phyloP scores from a whole-genome alignment of 352 stramenopile genomes.

The Globisporangium polare region DNA sequence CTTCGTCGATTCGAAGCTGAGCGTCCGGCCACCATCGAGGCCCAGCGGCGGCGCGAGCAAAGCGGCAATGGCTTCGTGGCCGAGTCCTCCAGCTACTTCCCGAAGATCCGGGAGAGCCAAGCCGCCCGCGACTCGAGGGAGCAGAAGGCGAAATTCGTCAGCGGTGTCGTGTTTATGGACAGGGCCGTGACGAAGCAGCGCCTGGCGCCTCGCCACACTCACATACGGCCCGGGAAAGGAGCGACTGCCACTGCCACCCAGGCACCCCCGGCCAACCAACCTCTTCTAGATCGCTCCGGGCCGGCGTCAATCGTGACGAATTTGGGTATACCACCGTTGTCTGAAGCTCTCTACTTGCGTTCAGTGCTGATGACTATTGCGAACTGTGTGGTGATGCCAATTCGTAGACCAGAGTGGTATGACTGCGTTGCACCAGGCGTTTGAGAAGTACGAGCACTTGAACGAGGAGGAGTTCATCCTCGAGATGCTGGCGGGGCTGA shows the following conservation, averaged over 20 bases:
- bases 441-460: constrained; percentile 27
- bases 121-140: constrained; percentile 39
- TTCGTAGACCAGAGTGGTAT: constrained; percentile 37
- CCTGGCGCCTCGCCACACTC: constrained; percentile 2
- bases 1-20: constrained; percentile 24
- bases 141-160: constrained; percentile 25
- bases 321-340: constrained; percentile 3
- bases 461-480: constrained; percentile 42
- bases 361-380: neutral
- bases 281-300: neutral
- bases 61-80: constrained; percentile 26
- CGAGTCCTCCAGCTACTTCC: constrained; percentile 43
- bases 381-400: neutral
- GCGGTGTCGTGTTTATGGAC: constrained; percentile 4
- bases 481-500: constrained; percentile 28
- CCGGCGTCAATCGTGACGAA: constrained; percentile 12
- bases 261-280: neutral
- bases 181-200: constrained; percentile 8
- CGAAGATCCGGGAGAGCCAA: constrained; percentile 42
- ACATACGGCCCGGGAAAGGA: neutral
- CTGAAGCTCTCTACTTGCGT: neutral
- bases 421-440: constrained; percentile 28
- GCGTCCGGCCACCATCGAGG: constrained; percentile 30
- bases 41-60: constrained; percentile 22
- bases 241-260: neutral